phyloP scores from a whole-genome alignment of 768 basidiomycete species.

The Tricholoma bakamatsutake region DNA sequence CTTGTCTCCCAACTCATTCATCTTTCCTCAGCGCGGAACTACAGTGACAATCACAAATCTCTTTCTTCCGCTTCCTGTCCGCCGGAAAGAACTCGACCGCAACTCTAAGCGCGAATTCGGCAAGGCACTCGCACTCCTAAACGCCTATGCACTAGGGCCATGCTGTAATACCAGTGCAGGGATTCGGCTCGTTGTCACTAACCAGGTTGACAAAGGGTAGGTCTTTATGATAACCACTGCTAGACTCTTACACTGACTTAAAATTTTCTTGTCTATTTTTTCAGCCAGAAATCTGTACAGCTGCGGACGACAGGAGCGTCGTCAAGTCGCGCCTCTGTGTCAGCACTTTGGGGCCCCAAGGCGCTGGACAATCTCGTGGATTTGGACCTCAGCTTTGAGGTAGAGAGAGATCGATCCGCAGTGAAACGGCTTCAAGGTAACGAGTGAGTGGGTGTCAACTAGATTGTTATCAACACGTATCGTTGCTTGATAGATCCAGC shows the following conservation, averaged over 20 bases:
- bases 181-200: conserved; percentile 70
- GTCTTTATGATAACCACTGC: no score
- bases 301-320: conserved; percentile 68
- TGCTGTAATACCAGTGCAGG: conserved; percentile 63
- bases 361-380: conserved; percentile 70
- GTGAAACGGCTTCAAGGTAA: conserved; percentile 27
- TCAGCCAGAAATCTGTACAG: conserved; percentile 61
- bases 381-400: conserved; percentile 62
- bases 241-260: no score
- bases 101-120: conserved; percentile 87
- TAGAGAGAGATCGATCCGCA: conserved; percentile 56
- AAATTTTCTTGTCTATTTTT: not conserved
- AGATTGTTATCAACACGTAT: not conserved
- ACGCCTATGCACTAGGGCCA: conserved; percentile 87
- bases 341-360: conserved; percentile 82
- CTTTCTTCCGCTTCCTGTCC: conserved; percentile 81
- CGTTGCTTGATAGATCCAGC: not conserved
- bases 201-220: conserved; percentile 66
- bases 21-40: conserved; percentile 69
- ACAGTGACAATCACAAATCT: conserved; percentile 67
- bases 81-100: conserved; percentile 85
- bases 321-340: conserved; percentile 56
- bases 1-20: not conserved
- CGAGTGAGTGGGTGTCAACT: conserved; percentile 11
- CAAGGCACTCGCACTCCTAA: conserved; percentile 76